phyloP scores from a whole-genome alignment of 108 stramenopile species.

The Aureococcus anophagefferens region DNA sequence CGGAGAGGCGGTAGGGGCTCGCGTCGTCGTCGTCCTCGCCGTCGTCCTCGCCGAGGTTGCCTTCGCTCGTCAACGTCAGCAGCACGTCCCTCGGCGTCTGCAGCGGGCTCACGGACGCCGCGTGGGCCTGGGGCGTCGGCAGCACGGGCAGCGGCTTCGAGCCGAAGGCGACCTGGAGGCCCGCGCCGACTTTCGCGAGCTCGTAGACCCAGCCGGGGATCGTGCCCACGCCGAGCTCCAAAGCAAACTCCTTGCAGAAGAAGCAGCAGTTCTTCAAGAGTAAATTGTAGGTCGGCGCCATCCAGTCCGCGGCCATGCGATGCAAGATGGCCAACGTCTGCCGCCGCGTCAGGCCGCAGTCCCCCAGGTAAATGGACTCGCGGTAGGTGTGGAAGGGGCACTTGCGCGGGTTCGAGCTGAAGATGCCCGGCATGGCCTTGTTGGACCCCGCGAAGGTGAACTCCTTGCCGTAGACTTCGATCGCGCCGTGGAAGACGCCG shows the following conservation, averaged over 20 bases:
- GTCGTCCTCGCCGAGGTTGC: too few relatives aligned
- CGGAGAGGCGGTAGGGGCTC: too few relatives aligned
- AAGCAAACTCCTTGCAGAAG: conserved; percentile 28
- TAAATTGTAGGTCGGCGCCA: conserved; percentile 63
- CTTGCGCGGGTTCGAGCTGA: conserved; percentile 58
- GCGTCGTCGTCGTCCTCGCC: too few relatives aligned
- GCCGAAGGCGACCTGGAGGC: too few relatives aligned
- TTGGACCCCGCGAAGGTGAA: conserved; percentile 17
- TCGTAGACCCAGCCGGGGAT: conserved; percentile 14
- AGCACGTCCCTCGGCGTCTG: too few relatives aligned
- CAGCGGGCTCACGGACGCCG: too few relatives aligned
- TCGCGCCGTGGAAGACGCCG: conserved; percentile 18
- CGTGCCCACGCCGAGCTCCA: conserved; percentile 16
- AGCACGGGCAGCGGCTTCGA: too few relatives aligned
- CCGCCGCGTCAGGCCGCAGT: conserved; percentile 30
- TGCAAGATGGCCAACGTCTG: conserved; percentile 52
- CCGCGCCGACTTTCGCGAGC: conserved; percentile 12
- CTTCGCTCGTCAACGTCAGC: too few relatives aligned
- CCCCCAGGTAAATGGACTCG: conserved; percentile 58
- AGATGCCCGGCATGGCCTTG: conserved; percentile 40
- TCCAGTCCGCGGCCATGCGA: conserved; percentile 58
- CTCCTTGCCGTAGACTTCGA: conserved; percentile 22
- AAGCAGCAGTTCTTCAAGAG: conserved; percentile 70
- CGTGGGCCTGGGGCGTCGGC: too few relatives aligned
- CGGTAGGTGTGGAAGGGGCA: conserved; percentile 64